These are phyloP conservation scores for Xerocomus spinulosus DNA, from an alignment of 768 basidiomycete species.

Conservation along the genomic window DNA sequence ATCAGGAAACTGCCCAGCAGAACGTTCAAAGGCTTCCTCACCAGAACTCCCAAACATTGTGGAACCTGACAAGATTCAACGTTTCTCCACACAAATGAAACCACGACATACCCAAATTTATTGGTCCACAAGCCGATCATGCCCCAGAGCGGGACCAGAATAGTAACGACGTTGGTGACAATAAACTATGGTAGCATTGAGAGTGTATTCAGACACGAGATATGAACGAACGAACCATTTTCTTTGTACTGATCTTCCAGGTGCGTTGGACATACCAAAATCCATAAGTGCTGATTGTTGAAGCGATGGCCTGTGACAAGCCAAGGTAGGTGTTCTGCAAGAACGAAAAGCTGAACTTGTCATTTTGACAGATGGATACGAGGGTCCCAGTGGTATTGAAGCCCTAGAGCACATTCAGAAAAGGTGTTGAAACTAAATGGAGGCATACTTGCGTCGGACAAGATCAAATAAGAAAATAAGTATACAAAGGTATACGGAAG, in stretches of 20 bases:
- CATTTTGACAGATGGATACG: conserved; percentile 72
- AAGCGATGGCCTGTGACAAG: conserved; percentile 69
- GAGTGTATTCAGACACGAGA: background rate
- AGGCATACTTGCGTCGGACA: conserved; percentile 58
- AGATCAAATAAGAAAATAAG: conserved; percentile 67
- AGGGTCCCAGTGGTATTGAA: conserved; percentile 77
- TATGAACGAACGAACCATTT: conserved; percentile 48
- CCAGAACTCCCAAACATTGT: conserved; percentile 89
- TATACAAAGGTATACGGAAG: conserved; percentile 83
- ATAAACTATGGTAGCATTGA: conserved; percentile 46
- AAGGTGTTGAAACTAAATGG: background rate
- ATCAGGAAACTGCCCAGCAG: background rate
- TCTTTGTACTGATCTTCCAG: conserved; percentile 77
- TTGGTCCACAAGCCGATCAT: conserved; percentile 82
- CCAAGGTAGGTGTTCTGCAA: conserved; percentile 77
- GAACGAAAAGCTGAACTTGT: conserved; percentile 79
- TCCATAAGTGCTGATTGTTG: conserved; percentile 63
- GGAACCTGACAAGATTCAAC: conserved; percentile 40
- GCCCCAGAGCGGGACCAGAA: conserved; percentile 80
- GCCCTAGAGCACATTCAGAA: conserved; percentile 42
- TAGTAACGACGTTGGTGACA: conserved; percentile 70
- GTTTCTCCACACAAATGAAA: conserved; percentile 1
- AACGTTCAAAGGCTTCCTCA: conserved; percentile 22
- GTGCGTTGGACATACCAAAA: conserved; percentile 83
- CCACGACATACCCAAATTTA: conserved; percentile 55